These are phyloP conservation scores for Alternaria conjuncta DNA, from an alignment of 2,329 filamentous ascomycete genomes.

Conservation along the genomic window DNA sequence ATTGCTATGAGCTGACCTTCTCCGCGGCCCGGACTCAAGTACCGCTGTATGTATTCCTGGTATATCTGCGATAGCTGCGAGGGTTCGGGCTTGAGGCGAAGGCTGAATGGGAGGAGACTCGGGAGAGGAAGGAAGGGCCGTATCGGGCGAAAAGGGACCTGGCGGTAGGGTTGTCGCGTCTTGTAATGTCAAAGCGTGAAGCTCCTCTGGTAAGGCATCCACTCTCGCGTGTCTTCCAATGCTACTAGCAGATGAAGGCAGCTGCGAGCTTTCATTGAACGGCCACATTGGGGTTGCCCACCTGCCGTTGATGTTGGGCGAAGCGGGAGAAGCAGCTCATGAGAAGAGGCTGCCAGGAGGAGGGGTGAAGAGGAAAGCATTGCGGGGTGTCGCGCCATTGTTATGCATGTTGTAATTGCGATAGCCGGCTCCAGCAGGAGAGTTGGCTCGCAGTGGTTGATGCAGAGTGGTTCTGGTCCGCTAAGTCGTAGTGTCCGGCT, in stretches of 20 bases:
- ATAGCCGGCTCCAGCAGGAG: not conserved
- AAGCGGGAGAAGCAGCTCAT: not conserved
- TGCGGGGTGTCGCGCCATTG: not conserved
- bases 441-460: constrained; percentile 4
- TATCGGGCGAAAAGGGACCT: not conserved
- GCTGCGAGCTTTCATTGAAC: not conserved
- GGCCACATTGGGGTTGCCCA: not conserved
- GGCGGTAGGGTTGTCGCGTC: not conserved
- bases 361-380: not conserved
- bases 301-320: not conserved
- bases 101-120: not conserved
- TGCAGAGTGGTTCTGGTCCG: constrained; percentile 8
- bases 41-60: not conserved
- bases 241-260: not conserved
- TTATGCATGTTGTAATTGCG: not conserved
- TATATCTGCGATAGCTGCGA: not conserved
- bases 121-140: not conserved
- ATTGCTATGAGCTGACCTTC: not conserved
- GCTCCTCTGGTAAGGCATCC: not conserved
- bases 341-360: not conserved
- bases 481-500: not conserved
- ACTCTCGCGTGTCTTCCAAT: not conserved
- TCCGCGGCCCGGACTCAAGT: not conserved
- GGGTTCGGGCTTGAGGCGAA: not conserved
- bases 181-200: not conserved